Conservation (phyloP, 2,329 filamentous ascomycete species). For the Neonectria punicea region DNA sequence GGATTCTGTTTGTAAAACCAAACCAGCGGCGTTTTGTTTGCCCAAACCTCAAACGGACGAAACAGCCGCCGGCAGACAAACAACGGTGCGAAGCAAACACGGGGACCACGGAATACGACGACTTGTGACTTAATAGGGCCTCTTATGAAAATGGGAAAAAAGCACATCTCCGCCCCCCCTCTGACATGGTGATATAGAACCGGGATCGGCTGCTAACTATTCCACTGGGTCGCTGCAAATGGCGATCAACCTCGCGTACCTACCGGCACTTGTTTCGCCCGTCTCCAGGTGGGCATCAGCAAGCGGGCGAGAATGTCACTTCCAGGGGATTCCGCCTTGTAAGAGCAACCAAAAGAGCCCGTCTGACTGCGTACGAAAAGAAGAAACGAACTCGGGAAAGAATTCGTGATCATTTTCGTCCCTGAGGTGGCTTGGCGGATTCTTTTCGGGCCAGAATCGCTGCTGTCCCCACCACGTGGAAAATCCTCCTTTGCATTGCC, state of each 20-base stretch:
- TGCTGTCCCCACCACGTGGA: constrained; percentile 7
- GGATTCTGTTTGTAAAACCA: background rate
- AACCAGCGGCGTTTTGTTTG: constrained; percentile 8
- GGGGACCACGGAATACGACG: constrained; percentile 5
- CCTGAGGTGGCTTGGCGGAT: background rate
- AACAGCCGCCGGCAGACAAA: background rate
- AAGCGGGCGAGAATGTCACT: background rate
- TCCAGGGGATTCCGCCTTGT: background rate
- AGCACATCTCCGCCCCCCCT: background rate
- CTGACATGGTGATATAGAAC: constrained; percentile 4
- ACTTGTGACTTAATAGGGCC: background rate
- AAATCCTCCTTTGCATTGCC: constrained; percentile 7
- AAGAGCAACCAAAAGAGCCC: background rate
- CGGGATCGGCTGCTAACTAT: constrained; percentile 1
- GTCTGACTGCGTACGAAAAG: background rate
- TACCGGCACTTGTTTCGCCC: constrained; percentile 10
- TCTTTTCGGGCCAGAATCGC: background rate
- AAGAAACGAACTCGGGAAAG: background rate
- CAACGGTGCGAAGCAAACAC: background rate
- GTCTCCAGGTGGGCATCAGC: constrained; percentile 8
- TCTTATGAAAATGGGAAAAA: background rate
- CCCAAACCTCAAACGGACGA: constrained; percentile 11
- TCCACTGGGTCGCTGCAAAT: background rate
- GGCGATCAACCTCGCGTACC: constrained; percentile 11
- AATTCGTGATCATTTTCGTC: background rate